Conservation (phyloP, 495 filamentous ascomycete genomes). For the Emericellopsis terricola region DNA sequence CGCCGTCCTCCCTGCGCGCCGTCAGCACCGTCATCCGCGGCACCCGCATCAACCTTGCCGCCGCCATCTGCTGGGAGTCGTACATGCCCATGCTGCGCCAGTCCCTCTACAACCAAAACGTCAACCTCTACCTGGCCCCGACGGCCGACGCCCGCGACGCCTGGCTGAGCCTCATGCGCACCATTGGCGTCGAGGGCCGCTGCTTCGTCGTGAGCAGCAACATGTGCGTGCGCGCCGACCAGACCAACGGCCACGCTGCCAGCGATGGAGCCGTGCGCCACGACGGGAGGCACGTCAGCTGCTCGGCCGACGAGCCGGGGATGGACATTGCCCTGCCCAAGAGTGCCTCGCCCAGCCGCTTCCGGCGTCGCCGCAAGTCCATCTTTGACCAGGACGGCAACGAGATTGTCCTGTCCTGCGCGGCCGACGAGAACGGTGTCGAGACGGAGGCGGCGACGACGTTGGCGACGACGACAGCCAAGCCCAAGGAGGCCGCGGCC, state of each 20-base stretch:
- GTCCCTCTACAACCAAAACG: conserved; percentile 71
- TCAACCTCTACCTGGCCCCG: conserved; percentile 83
- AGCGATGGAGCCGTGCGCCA: not conserved
- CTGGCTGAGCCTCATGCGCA: conserved; percentile 70
- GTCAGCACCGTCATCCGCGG: conserved; percentile 66
- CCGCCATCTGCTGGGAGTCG: conserved; percentile 95
- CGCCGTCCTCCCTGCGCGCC: conserved; percentile 60
- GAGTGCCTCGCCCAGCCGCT: not conserved
- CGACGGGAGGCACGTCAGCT: not conserved
- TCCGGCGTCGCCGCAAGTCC: conserved; percentile 5
- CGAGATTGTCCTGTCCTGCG: conserved; percentile 11
- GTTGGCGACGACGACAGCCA: conserved; percentile 2
- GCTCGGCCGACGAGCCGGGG: conserved; percentile 11
- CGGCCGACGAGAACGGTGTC: conserved; percentile 1
- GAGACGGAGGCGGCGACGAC: not conserved
- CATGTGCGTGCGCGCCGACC: conserved; percentile 41
- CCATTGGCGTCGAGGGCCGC: conserved; percentile 62
- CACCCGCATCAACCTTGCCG: conserved; percentile 57
- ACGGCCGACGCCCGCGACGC: conserved; percentile 76
- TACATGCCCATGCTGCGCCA: conserved; percentile 75
- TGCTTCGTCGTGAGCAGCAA: conserved; percentile 80
- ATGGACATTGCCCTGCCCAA: conserved; percentile 11
- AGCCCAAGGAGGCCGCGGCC: conserved; percentile 4
- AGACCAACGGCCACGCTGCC: not conserved
- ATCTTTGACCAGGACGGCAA: conserved; percentile 18